Conservation (phyloP, 163 green algal species). For the Trebouxia gelatinosa region DNA sequence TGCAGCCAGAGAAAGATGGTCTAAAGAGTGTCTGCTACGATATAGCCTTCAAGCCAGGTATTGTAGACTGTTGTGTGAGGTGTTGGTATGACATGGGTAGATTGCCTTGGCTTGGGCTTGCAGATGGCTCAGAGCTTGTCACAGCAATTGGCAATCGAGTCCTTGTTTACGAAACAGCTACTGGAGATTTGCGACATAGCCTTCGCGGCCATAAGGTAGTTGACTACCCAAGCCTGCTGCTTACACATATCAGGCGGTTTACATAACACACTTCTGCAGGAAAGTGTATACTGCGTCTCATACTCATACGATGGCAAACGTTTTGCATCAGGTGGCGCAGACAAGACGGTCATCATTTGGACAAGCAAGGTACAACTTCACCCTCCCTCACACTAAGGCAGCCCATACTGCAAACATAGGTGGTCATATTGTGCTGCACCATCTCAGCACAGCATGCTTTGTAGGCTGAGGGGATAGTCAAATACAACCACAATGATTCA, state of each 20-base stretch:
- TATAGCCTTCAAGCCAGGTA: constrained; percentile 75
- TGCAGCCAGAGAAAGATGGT: constrained; percentile 77
- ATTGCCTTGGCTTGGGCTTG: neutral
- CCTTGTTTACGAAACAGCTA: constrained; percentile 17
- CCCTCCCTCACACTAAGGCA: neutral
- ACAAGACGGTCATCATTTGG: constrained; percentile 90
- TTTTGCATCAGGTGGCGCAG: constrained; percentile 81
- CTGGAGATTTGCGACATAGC: constrained; percentile 28
- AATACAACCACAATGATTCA: constrained; percentile 81
- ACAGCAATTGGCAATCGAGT: constrained; percentile 27
- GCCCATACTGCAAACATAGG: neutral
- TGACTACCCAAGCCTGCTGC: too few species aligned
- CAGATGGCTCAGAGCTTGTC: constrained; percentile 31
- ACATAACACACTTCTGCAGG: constrained; percentile 46
- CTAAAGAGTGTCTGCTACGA: constrained; percentile 76
- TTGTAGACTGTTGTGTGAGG: neutral
- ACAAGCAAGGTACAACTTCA: constrained; percentile 63
- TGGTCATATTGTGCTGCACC: neutral
- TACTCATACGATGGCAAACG: constrained; percentile 77
- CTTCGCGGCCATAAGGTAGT: constrained; percentile 29
- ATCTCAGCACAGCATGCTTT: neutral
- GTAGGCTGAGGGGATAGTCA: constrained; percentile 80
- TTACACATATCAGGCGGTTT: too few species aligned
- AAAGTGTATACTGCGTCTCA: constrained; percentile 76
- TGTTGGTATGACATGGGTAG: neutral